Evolutionary conservation across 2,329 filamentous ascomycete genomes (phyloP).

Genomic region (Corynespora cassiicola): DNA sequence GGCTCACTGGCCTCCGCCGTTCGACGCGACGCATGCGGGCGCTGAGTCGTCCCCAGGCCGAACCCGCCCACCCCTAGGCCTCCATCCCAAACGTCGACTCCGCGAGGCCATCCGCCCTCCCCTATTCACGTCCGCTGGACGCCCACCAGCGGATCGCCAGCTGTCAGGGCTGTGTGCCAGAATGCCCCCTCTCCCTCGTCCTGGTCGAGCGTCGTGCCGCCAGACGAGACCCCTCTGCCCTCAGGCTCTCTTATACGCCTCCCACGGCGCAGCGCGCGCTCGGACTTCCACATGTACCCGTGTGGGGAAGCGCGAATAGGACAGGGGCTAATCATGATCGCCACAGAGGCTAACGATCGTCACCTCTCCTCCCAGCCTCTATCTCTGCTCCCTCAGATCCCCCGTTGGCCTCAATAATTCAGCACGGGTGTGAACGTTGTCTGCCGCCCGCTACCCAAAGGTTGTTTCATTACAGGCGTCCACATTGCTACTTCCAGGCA

Average conservation of each 20-base stretch:
- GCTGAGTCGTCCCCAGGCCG: too few species aligned
- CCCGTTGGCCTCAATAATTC: not conserved
- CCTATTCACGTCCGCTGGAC: not conserved
- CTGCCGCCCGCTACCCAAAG: not conserved
- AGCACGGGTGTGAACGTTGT: slow-evolving; percentile 1
- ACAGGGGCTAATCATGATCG: slow-evolving; percentile 23
- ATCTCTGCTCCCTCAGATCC: slow-evolving; percentile 2
- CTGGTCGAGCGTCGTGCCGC: too few species aligned
- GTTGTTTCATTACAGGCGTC: slow-evolving; percentile 8
- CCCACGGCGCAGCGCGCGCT: slow-evolving; percentile 4
- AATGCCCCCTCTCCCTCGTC: too few species aligned
- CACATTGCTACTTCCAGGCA: slow-evolving; percentile 13
- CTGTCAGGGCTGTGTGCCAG: slow-evolving; percentile 8
- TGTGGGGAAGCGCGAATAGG: slow-evolving; percentile 30
- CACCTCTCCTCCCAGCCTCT: slow-evolving; percentile 2
- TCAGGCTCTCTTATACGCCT: slow-evolving; percentile 10
- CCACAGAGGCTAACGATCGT: slow-evolving; percentile 11
- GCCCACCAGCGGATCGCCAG: slow-evolving; percentile 8
- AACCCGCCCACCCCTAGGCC: too few species aligned
- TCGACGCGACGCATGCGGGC: too few species aligned
- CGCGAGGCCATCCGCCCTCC: not conserved
- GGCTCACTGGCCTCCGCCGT: too few species aligned
- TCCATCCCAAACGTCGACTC: too few species aligned
- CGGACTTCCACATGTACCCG: slow-evolving; percentile 18
- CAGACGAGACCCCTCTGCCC: slow-evolving; percentile 5